phyloP scores from a whole-genome alignment of 768 basidiomycete genomes.

The Naganishia kalamii region DNA sequence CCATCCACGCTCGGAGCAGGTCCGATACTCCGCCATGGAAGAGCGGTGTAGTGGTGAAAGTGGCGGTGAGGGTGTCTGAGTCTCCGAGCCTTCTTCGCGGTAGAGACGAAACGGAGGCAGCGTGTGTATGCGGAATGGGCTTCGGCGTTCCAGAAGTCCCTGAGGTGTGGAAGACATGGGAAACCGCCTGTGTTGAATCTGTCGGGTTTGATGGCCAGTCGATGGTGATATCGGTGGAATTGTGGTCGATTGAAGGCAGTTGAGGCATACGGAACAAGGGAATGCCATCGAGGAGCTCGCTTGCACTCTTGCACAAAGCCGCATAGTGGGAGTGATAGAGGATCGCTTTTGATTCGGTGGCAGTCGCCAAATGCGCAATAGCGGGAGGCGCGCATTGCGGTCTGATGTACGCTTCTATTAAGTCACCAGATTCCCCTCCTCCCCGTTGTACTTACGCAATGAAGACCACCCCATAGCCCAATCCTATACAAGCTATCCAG shows the following conservation, averaged over 20 bases:
- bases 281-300: background rate
- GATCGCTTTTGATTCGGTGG: slow-evolving; percentile 47
- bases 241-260: background rate
- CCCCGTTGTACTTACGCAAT: slow-evolving; percentile 33
- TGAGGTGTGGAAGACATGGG: slow-evolving; percentile 50
- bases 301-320: slow-evolving; percentile 44
- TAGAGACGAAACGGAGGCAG: slow-evolving; percentile 38
- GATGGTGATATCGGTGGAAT: slow-evolving; percentile 27
- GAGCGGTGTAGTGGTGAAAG: slow-evolving; percentile 52
- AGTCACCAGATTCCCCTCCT: background rate
- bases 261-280: slow-evolving; percentile 16
- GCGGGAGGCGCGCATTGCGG: slow-evolving; percentile 50
- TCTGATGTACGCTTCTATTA: slow-evolving; percentile 19
- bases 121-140: slow-evolving; percentile 47
- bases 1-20: slow-evolving; percentile 52
- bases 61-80: slow-evolving; percentile 28
- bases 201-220: slow-evolving; percentile 8
- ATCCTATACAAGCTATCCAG: slow-evolving; percentile 39
- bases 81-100: slow-evolving; percentile 37
- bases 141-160: slow-evolving; percentile 55
- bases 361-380: slow-evolving; percentile 49
- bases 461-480: slow-evolving; percentile 39
- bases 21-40: slow-evolving; percentile 51
- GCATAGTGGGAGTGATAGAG: slow-evolving; percentile 49
- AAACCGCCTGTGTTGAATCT: slow-evolving; percentile 21